Percentiles rank a stretch among this genome's conserved stretches.
Conservation (phyloP, 1,139 yeast genomes). For the Nadsonia commutata region DNA sequence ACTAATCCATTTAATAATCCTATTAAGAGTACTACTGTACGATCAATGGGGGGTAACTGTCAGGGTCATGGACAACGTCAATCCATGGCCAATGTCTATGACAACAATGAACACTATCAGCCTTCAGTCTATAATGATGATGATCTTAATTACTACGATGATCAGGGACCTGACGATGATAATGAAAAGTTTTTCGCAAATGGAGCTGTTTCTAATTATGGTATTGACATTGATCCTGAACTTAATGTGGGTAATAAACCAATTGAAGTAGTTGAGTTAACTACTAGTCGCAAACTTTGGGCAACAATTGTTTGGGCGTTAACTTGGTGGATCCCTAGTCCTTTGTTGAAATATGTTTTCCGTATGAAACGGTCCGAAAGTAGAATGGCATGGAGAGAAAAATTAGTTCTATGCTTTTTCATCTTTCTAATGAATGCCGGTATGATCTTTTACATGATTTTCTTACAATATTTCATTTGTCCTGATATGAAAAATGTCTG, state of each 20-base stretch:
- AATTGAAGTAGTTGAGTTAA: slow-evolving; percentile 9
- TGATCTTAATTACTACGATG: neutral
- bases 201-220: neutral
- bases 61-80: neutral
- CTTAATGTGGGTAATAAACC: slow-evolving; percentile 10
- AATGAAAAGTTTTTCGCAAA: neutral
- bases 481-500: slow-evolving; percentile 26
- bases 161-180: slow-evolving; percentile 2
- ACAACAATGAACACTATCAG: neutral
- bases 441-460: slow-evolving; percentile 25
- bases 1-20: neutral
- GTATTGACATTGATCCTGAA: slow-evolving; percentile 8
- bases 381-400: slow-evolving; percentile 26
- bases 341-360: slow-evolving; percentile 16
- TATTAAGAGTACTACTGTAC: neutral
- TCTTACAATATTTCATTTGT: slow-evolving; percentile 21
- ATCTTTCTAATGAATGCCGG: slow-evolving; percentile 19
- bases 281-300: slow-evolving; percentile 18
- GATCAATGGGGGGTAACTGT: neutral
- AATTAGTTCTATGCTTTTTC: slow-evolving; percentile 19
- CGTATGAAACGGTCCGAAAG: slow-evolving; percentile 22
- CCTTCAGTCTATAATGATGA: neutral
- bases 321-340: slow-evolving; percentile 25
- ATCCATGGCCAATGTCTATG: neutral
- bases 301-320: slow-evolving; percentile 19